Base-by-base conservation (phyloP, 169 alveolate genomes). In the Plasmodium coatneyi region DNA sequence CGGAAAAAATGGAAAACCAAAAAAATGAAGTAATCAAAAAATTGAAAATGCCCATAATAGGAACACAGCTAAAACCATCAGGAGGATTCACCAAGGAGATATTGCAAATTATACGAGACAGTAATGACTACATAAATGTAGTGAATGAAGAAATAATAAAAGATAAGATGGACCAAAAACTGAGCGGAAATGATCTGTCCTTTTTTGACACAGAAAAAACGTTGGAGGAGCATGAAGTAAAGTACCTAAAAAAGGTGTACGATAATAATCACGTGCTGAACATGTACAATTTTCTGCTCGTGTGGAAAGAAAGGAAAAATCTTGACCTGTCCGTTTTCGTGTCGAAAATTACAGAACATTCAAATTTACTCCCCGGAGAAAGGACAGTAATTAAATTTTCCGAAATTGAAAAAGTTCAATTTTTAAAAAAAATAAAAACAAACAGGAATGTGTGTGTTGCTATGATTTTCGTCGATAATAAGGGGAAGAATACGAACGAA, bases 51-150 rank as follows among this genome's bases (percentile, higher is more conserved):
- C 93, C 93, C 14, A 87, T 87, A 7, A 78, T 87, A 78, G 93
- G 93, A 56, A 87, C 93, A 22, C 93, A 87, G 46, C 71, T 87
- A 36, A 87, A 87, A 78, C 93, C 93, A 22, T 87, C 93, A 19
- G 93, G 93, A 6, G 93, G 93, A 22, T 87, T 87, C 70, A 56
- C 93, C 56, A 87, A 87, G 71, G 93, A 84, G 66, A 84, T 84
- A 49, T 22, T 84, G 60, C 52, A 46, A 16, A 60, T 84, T 34
- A 84, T 84, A 25, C 52, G 78, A 28, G 84, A 84, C 36, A 84
- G 93, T 36, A 84, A 84, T 74, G 78, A 84, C 28, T 84, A 84
- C 80, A 84, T 84, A 49, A 84, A 84, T 66, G 60, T 19, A 43
- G 84, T 84, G 4, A 84, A 84, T 74, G 43, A 84, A 84, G 93